Percentiles rank a stretch among this genome's conserved stretches.
phyloP scores from a whole-genome alignment of 805 yeast species.

The Cyberlindnera bimundalis region DNA sequence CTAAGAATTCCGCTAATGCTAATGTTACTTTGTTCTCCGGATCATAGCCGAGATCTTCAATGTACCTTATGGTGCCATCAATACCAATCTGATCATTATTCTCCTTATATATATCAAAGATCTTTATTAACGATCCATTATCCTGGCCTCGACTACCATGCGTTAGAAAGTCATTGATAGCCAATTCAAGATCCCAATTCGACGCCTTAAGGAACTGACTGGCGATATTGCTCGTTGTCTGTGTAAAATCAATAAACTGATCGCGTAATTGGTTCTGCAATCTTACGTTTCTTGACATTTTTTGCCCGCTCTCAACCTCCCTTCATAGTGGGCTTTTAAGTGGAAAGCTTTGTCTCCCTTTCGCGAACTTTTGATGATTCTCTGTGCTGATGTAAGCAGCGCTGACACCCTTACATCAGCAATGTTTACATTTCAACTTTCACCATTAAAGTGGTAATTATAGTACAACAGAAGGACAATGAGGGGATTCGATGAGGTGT shows the following conservation, averaged over 20 bases:
- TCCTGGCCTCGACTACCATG: slow-evolving; percentile 18
- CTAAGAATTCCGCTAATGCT: slow-evolving; percentile 65
- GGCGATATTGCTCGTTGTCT: slow-evolving; percentile 23
- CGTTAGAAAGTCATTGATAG: slow-evolving; percentile 27
- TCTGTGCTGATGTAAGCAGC: no score
- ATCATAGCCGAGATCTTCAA: slow-evolving; percentile 62
- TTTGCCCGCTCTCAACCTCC: no score
- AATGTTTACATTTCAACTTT: no score
- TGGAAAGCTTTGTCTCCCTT: no score
- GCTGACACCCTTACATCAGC: no score
- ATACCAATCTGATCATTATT: slow-evolving; percentile 48
- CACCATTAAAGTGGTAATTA: no score
- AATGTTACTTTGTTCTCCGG: slow-evolving; percentile 75
- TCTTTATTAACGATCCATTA: slow-evolving; percentile 11
- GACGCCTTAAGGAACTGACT: slow-evolving; percentile 21
- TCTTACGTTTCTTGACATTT: slow-evolving; percentile 22
- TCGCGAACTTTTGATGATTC: no score
- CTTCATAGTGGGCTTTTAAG: no score
- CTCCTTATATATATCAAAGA: slow-evolving; percentile 27
- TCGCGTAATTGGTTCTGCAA: slow-evolving; percentile 27
- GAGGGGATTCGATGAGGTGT: slow-evolving; percentile 17
- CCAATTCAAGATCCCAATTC: slow-evolving; percentile 27
- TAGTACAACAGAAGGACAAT: no score
- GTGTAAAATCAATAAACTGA: slow-evolving; percentile 29
- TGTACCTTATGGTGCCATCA: slow-evolving; percentile 71